A percentile compares a stretch with the other conserved stretches of the same genome.
These are phyloP conservation scores for Rutstroemia sp. DNA, from an alignment of 2,329 filamentous ascomycete species.

Conservation along the genomic window DNA sequence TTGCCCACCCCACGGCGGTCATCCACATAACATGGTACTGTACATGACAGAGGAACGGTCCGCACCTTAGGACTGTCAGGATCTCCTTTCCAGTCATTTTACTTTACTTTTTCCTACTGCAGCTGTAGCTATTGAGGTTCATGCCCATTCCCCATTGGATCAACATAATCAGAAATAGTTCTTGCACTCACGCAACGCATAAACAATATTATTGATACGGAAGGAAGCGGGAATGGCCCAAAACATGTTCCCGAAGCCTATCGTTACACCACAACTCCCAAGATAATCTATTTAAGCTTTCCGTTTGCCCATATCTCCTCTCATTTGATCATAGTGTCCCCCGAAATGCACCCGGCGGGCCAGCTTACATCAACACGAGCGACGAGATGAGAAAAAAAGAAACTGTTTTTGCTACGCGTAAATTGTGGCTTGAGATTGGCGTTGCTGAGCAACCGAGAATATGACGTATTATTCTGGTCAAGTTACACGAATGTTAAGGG, in stretches of 20 bases:
- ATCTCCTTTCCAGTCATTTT: not conserved
- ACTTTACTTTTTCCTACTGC: not conserved
- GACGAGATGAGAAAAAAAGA: not conserved
- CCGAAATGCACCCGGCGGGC: not conserved
- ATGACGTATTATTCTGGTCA: not conserved
- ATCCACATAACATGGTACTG: not conserved
- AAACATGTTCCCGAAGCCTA: not conserved
- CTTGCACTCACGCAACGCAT: not conserved
- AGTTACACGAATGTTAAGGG: too few species aligned
- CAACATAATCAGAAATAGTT: too few species aligned
- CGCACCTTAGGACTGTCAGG: not conserved
- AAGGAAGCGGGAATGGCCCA: too few species aligned
- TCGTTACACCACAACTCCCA: not conserved
- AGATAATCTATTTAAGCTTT: not conserved
- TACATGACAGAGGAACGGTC: conserved; percentile 1
- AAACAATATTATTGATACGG: not conserved
- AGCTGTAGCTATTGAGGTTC: not conserved
- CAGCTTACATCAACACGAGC: not conserved
- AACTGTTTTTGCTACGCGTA: not conserved
- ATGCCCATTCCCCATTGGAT: not conserved
- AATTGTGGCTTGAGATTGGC: not conserved
- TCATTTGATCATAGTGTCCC: too few species aligned
- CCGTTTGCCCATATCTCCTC: not conserved
- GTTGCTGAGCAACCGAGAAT: not conserved
- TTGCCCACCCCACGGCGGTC: not conserved